These are phyloP conservation scores for Peniophora sp. DNA, from an alignment of 1,284 basidiomycete genomes.

Conservation along the genomic window DNA sequence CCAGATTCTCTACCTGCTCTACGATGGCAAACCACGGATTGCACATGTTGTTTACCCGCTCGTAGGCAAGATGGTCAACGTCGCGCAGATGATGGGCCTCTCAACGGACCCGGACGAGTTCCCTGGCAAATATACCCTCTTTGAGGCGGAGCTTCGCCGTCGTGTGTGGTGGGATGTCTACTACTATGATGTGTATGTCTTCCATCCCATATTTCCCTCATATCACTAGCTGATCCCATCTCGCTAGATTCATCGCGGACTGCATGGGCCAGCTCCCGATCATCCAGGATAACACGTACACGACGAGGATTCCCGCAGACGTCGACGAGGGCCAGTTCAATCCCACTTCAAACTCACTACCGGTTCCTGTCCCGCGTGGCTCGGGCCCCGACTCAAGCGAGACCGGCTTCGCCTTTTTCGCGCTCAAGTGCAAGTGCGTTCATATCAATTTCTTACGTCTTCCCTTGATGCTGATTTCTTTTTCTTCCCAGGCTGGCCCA, in stretches of 20 bases:
- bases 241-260: constrained; percentile 57
- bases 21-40: constrained; percentile 37
- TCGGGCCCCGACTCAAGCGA: constrained; percentile 19
- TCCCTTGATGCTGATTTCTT: not conserved
- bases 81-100: constrained; percentile 57
- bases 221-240: constrained; percentile 8
- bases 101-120: constrained; percentile 52
- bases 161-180: constrained; percentile 70
- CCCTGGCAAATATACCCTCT: constrained; percentile 31
- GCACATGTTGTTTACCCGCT: constrained; percentile 34
- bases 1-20: constrained; percentile 45
- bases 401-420: constrained; percentile 31
- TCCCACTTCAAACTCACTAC: constrained; percentile 34
- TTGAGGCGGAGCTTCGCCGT: constrained; percentile 51
- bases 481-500: constrained; percentile 30
- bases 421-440: constrained; percentile 39
- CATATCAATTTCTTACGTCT: not conserved
- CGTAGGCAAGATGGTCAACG: constrained; percentile 61
- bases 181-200: constrained; percentile 57
- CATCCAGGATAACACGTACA: constrained; percentile 41
- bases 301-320: constrained; percentile 39
- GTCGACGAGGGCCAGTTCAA: constrained; percentile 42
- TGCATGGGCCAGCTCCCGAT: constrained; percentile 50
- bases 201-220: constrained; percentile 2
- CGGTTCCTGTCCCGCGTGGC: constrained; percentile 23